Base-by-base conservation (phyloP, 2,329 filamentous ascomycete genomes). In the Epichloe elymi region DNA sequence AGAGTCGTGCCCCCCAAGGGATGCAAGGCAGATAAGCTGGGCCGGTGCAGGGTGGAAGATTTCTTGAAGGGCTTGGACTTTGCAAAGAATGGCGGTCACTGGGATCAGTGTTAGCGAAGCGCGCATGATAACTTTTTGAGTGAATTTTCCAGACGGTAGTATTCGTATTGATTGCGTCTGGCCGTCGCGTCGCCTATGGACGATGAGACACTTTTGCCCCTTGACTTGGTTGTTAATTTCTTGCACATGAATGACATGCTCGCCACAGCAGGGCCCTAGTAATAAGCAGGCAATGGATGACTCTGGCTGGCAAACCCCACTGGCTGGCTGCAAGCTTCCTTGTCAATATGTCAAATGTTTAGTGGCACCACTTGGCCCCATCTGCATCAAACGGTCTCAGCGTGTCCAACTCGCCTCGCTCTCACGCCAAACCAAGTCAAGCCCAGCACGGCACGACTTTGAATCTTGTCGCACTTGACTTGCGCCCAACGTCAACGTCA, bases 41-140 rank as follows among this genome's bases (percentile, higher is more conserved):
- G 89, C 2, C 74, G 85, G 33, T 96, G 90, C 64, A 76, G 63
- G 55, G 63, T 94, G 54, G 70, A 72, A 55, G 75, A 73, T 11
- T 95, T 91, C 66, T 76, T 96, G 14, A 70, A 85, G 33, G 86
- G 85, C 56, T 69, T 95, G 60, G 76, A 72, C 47, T 95, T 93
- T 74, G 86, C 85, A 2, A 76, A 74, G 57, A 67, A 64, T 8
- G 86, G 86, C 14, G 90, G 90, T 1, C 67, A 77, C 45, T 96
- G 90, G 90, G 72, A 75, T 50, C 62, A 74, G 54, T 94, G 88
- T 63, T 58, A 55, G 47, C 12, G 35, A 30, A 50, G 33, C 19
- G 40, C 4, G 40, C 40, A 42, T 42, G 11, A 14, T n/a, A 2
- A 2, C 3, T 38, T 38, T 38, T 38, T 5, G 36, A 38, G 36